Evolutionary conservation across 148 eudicot genomes (phyloP), one percentile per base, ranked within the genome.

Genomic region (Camellia sinensis): DNA sequence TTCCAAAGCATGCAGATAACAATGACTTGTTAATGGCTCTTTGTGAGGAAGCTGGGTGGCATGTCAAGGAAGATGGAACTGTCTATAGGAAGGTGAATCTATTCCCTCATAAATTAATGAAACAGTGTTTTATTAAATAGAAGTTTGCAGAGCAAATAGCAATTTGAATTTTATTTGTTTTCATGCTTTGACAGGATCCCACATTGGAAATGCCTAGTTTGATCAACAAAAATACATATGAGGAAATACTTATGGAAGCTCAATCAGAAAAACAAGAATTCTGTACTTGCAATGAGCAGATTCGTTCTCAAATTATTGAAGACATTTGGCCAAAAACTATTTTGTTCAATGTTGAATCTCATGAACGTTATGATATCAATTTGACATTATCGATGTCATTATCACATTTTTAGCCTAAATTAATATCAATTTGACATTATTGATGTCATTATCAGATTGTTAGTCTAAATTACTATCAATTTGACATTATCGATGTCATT

Each of bases 41-140:
- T 17, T 68, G 72, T 0, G 72, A 68, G 72, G 72, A 68, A 68
- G 72, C 72, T 43, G 71, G 71, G 21, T 67, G 71, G 71, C 45
- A 43, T 44, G 72, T 68, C 7, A 50, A 68, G 43, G 72, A 68
- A 44, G 72, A 68, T 17, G 72, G 72, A 43, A 68, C 72, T 6
- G 43, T 43, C 48, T 68, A 15, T 19, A 68, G 19, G 72, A 68
- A 68, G 72, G 72, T 68, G 44, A 67, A 12, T 17, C 52, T 48
- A 48, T 48, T 48, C 6, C 52, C 5, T 48, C 7, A 29, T 29
- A 29, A 29, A 29, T 29, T 29, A 29, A 29, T 29, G 37, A 29
- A 29, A 29, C 37, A 29, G 1, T 29, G 37, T 29, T 29, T 29
- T 29, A 29, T 29, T 29, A 29, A 29, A 29, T 29, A 29, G 37